phyloP scores from a whole-genome alignment of 2,329 filamentous ascomycete species.

The Hypomyces perniciosus region DNA sequence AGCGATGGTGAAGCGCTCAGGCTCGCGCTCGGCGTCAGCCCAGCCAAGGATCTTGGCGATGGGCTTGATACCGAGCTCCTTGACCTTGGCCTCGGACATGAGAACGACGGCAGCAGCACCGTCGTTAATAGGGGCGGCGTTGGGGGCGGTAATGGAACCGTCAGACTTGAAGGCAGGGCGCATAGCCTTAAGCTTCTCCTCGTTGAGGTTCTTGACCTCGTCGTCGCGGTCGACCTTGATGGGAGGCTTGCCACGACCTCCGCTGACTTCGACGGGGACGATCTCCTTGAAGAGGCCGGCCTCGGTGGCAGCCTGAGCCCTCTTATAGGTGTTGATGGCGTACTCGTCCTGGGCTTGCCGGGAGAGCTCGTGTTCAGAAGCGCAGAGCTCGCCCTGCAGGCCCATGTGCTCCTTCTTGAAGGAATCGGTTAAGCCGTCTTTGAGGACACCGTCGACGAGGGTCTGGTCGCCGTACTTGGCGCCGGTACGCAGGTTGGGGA shows the following conservation, averaged over 20 bases:
- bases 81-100: constrained; percentile 88
- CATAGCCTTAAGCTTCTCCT: constrained; percentile 76
- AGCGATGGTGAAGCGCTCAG: constrained; percentile 92
- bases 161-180: constrained; percentile 76
- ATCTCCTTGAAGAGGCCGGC: constrained; percentile 85
- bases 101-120: constrained; percentile 89
- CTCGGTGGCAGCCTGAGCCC: constrained; percentile 79
- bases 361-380: constrained; percentile 71
- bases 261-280: constrained; percentile 78
- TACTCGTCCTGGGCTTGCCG: constrained; percentile 91
- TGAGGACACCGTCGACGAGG: constrained; percentile 84
- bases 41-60: constrained; percentile 96
- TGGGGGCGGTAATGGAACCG: constrained; percentile 91
- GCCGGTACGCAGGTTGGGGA: constrained; percentile 77
- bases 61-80: constrained; percentile 85
- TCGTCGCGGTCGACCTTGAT: constrained; percentile 80
- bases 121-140: constrained; percentile 93
- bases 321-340: constrained; percentile 91
- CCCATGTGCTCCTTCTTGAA: constrained; percentile 98
- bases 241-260: constrained; percentile 83
- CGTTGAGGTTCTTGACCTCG: constrained; percentile 90
- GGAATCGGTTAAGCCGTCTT: constrained; percentile 90
- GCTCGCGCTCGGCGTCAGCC: constrained; percentile 88
- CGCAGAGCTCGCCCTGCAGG: constrained; percentile 85
- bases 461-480: constrained; percentile 91